Evolutionary conservation across 2,329 filamentous ascomycete genomes (phyloP).

Genomic region (Mariannaea elegans): DNA sequence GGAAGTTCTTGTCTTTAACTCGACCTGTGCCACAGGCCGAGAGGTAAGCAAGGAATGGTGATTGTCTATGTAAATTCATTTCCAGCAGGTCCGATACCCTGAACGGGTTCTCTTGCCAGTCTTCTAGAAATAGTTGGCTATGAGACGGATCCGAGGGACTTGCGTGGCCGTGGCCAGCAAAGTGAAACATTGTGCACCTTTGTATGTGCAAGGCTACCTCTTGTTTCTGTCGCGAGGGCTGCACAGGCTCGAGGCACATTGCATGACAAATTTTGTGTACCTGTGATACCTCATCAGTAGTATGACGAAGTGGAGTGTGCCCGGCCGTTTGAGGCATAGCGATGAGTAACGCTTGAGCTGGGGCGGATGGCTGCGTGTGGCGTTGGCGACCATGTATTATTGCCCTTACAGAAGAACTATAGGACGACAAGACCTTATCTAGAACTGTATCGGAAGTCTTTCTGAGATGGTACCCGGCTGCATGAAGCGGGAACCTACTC

Average conservation of each 20-base stretch:
- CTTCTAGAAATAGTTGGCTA: no score
- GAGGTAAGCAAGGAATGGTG: no score
- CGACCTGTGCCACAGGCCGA: neutral
- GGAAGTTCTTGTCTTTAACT: neutral
- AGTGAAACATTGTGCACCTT: no score
- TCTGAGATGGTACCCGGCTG: conserved; percentile 43
- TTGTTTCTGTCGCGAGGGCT: no score
- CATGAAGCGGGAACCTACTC: conserved; percentile 44
- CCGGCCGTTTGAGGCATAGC: no score
- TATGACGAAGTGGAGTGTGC: no score
- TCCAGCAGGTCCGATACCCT: neutral
- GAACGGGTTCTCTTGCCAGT: neutral
- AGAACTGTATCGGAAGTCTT: conserved; percentile 38
- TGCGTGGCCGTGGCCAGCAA: no score
- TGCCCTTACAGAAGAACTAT: neutral
- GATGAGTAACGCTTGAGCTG: neutral
- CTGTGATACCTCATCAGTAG: no score
- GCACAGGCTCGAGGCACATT: no score
- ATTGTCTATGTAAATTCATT: neutral
- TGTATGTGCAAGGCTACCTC: no score
- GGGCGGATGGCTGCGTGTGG: neutral
- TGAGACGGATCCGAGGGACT: no score
- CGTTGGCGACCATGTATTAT: neutral
- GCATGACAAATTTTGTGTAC: no score
- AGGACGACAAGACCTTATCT: conserved; percentile 33